phyloP scores from a whole-genome alignment of 352 stramenopile genomes.

The Aphanomyces stellatus region DNA sequence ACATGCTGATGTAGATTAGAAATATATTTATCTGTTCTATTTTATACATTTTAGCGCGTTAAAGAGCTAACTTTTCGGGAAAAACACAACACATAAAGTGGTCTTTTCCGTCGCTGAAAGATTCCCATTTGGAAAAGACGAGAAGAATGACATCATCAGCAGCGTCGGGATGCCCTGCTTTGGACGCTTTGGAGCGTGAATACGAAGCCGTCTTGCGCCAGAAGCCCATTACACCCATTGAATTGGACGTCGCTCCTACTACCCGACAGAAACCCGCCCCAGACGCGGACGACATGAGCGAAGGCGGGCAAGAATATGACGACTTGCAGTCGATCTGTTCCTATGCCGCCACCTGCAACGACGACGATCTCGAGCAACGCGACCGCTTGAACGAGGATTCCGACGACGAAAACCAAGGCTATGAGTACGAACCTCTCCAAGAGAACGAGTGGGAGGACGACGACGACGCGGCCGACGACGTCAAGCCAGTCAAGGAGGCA shows the following conservation, averaged over 20 bases:
- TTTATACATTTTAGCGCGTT: background rate
- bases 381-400: background rate
- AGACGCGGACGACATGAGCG: background rate
- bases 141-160: background rate
- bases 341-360: slow-evolving; percentile 3
- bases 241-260: background rate
- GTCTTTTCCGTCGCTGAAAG: no score
- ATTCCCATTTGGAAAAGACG: background rate
- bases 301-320: slow-evolving; percentile 1
- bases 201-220: slow-evolving; percentile 9
- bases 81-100: no score
- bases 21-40: background rate
- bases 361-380: background rate
- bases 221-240: slow-evolving; percentile 1
- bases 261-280: background rate
- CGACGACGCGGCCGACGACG: background rate
- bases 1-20: no score
- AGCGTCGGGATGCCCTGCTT: background rate
- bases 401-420: background rate
- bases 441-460: background rate
- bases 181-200: slow-evolving; percentile 17
- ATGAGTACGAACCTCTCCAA: slow-evolving; percentile 10
- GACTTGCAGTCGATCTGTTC: slow-evolving; percentile 3
- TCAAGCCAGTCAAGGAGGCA: background rate
- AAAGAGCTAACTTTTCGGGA: background rate